Evolutionary conservation across 768 basidiomycete genomes (phyloP), one percentile per base, ranked within the genome.

Genomic region (Termitomyces sp.): DNA sequence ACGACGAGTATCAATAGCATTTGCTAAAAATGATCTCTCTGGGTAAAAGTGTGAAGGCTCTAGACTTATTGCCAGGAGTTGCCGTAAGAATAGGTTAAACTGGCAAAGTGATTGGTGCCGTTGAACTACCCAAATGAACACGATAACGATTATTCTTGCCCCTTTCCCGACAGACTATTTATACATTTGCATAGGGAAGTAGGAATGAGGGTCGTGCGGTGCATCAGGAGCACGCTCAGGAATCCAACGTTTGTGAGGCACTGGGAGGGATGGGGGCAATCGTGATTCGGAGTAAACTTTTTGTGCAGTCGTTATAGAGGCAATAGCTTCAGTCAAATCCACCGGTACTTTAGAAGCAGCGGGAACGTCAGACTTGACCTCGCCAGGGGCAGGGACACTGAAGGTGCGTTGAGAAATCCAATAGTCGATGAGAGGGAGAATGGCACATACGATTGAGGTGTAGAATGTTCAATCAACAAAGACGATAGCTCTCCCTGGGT

Each of bases 151-250:
- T 14, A 16, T 14, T 14, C 14, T 20, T 11, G 16, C 1, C n/a
- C 18, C 13, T 35, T n/a, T 6, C 26, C 33, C 43, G 22, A n/a
- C 20, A 30, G 16, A 47, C 66, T 69, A 81, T 68, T 75, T 80
- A 76, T 85, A 86, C 58, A 92, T 67, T 45, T 75, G 66, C 90
- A 93, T 91, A 11, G 91, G 90, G 74, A 92, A 96, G 72, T 94
- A 94, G 2, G 87, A 76, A 66, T 87, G 70, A 45, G 87, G 85
- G 58, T 86, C 86, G 67, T 94, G 92, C 20, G 94, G 94, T n/a
- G 91, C 85, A 65, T 89, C 83, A 3, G 83, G 83, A 2, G 88
- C 83, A 44, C 78, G 72, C 67, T 85, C 72, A 5, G 93, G 89
- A 38, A 76, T 73, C 94, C 94, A 97, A 58, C 81, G 83, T 70